Evolutionary conservation across 441 rosid genomes (phyloP).

Genomic region (Daphne laureola): DNA sequence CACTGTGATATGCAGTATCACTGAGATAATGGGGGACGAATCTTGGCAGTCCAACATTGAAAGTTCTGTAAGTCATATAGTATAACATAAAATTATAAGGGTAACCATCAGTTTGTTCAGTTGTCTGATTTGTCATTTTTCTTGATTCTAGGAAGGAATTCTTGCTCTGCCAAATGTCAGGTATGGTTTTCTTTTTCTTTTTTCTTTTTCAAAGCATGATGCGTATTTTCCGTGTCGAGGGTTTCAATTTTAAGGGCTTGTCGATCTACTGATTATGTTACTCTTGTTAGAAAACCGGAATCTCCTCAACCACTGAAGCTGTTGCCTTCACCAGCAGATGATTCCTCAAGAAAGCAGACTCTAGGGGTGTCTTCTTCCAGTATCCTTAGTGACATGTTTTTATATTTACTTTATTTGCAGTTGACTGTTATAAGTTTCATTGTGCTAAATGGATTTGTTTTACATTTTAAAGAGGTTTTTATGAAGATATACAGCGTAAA

Average conservation of each 20-base stretch:
- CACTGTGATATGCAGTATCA: slow-evolving; percentile 49
- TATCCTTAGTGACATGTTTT: slow-evolving; percentile 45
- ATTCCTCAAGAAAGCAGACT: slow-evolving; percentile 58
- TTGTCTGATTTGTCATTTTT: slow-evolving; percentile 15
- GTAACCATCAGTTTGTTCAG: slow-evolving; percentile 1
- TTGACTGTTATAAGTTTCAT: no score
- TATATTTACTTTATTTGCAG: no score
- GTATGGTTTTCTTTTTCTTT: slow-evolving; percentile 23
- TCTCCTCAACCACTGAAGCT: slow-evolving; percentile 60
- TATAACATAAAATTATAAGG: slow-evolving; percentile 11
- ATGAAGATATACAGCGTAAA: no score
- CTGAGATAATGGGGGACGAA: slow-evolving; percentile 73
- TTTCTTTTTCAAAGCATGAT: slow-evolving; percentile 4
- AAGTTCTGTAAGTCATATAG: slow-evolving; percentile 44
- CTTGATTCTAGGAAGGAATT: slow-evolving; percentile 47
- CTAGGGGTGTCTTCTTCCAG: slow-evolving; percentile 63
- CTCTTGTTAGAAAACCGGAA: slow-evolving; percentile 51
- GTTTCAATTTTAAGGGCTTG: slow-evolving; percentile 12
- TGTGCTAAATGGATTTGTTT: no score
- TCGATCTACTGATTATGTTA: slow-evolving; percentile 17
- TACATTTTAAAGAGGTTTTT: no score
- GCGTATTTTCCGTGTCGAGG: slow-evolving; percentile 8
- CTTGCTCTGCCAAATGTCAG: slow-evolving; percentile 51
- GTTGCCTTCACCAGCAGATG: slow-evolving; percentile 69
- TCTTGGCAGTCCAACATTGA: slow-evolving; percentile 40